Evolutionary conservation across 768 basidiomycete genomes (phyloP).

Genomic region (Gloeopeniophorella convolvens): DNA sequence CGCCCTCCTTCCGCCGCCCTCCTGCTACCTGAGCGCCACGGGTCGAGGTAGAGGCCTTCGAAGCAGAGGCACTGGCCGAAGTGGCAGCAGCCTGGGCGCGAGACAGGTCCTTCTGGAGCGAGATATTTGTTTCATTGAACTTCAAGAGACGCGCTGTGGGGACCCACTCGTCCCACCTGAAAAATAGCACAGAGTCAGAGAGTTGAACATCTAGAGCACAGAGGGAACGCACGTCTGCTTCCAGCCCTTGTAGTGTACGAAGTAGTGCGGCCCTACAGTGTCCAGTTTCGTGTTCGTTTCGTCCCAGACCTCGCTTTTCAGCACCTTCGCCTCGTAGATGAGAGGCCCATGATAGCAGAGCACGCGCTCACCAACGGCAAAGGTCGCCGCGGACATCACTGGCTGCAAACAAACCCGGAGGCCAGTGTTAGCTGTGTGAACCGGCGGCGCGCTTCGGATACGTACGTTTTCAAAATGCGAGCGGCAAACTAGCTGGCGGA

Average conservation of each 20-base stretch:
- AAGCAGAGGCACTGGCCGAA: slow-evolving; percentile 31
- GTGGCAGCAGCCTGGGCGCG: slow-evolving; percentile 37
- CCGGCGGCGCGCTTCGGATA: too few relatives aligned
- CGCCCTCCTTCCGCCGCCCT: slow-evolving; percentile 49
- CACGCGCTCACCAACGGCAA: slow-evolving; percentile 52
- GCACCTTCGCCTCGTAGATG: slow-evolving; percentile 93
- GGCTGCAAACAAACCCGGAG: neutral
- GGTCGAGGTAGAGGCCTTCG: slow-evolving; percentile 24
- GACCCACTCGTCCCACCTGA: slow-evolving; percentile 98
- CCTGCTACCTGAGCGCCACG: slow-evolving; percentile 21
- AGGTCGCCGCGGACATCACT: slow-evolving; percentile 12
- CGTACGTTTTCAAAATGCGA: too few relatives aligned
- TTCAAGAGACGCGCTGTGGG: slow-evolving; percentile 76
- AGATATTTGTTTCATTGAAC: slow-evolving; percentile 72
- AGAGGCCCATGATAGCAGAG: slow-evolving; percentile 94
- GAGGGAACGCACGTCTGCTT: slow-evolving; percentile 74
- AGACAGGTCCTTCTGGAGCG: slow-evolving; percentile 64
- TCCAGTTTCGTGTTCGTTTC: slow-evolving; percentile 56
- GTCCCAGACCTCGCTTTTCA: slow-evolving; percentile 57
- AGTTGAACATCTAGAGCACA: neutral
- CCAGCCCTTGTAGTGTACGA: slow-evolving; percentile 99
- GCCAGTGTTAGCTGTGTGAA: neutral
- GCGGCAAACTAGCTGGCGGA: too few relatives aligned
- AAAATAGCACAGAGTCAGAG: neutral
- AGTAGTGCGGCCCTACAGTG: slow-evolving; percentile 72